A percentile compares a stretch with the other conserved stretches of the same genome.
These are phyloP conservation scores for Hemisphaericaspora subhashii DNA, from an alignment of 1,139 yeast genomes.

Conservation along the genomic window DNA sequence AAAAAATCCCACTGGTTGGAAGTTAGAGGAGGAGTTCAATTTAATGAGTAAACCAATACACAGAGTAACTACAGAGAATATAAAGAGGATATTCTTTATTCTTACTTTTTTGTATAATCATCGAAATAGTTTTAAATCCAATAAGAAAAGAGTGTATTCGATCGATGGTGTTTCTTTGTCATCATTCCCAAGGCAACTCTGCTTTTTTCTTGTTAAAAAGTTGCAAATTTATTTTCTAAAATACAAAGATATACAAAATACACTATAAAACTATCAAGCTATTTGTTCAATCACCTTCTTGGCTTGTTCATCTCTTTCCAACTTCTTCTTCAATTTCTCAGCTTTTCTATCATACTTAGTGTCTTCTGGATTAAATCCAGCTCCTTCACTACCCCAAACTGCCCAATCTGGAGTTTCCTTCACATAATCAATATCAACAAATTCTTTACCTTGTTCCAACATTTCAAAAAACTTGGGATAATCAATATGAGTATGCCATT, in stretches of 20 bases:
- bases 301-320: constrained; percentile 39
- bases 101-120: too few relatives aligned
- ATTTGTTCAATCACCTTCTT: background rate
- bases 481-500: constrained; percentile 90
- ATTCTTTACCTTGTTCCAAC: constrained; percentile 60
- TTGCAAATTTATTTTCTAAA: background rate
- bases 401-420: constrained; percentile 91
- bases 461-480: constrained; percentile 75
- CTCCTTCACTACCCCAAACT: constrained; percentile 77
- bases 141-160: too few relatives aligned
- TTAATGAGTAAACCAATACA: too few relatives aligned
- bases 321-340: constrained; percentile 51
- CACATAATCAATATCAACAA: constrained; percentile 78
- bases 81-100: too few relatives aligned
- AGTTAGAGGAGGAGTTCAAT: too few relatives aligned
- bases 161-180: too few relatives aligned
- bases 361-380: constrained; percentile 90
- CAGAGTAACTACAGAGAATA: too few relatives aligned
- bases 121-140: too few relatives aligned
- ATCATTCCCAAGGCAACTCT: too few relatives aligned
- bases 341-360: constrained; percentile 67
- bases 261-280: background rate
- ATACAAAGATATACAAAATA: background rate
- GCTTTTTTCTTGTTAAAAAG: too few relatives aligned
- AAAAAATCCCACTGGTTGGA: too few relatives aligned